Evolutionary conservation across 2,329 filamentous ascomycete species (phyloP), one percentile per base, ranked within the genome.

Genomic region (Aspergillus neoniger): DNA sequence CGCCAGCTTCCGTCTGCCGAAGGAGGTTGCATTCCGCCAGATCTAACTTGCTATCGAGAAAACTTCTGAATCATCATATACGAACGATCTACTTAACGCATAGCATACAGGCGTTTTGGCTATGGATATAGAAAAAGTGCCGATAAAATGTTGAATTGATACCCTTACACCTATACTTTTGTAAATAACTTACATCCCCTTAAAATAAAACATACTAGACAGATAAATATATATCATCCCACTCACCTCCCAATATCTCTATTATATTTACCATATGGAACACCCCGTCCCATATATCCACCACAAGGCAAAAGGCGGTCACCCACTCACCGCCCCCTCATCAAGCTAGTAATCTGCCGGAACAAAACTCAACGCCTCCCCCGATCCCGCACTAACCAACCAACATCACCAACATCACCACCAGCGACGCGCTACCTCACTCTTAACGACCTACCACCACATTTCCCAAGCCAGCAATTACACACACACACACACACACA

Each of bases 1-100:
- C 76, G 94, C 92, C 30, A 96, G 88, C 67, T 98, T 99, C 78
- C 86, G 92, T 63, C 74, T 99, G 62, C 95, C 95, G 2, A 78
- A 81, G 36, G 87, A 91, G 69, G 91, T 97, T 5, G 95, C 93
- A 14, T 97, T 96, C 79, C 70, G 67, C 25, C 70, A 72, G 53
- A 60, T 63, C 23, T 71, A 65, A 44, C 12, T 36, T 36, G 32
- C 30, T 32, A 32, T 32, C 9, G 30, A 32, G 10, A 28, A 25
- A 25, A 25, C 7, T 8, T 25, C 4, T 36, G 12, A 36, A 15
- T 14, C 4, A 36, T 47, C 10, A 23, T 32, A 7, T 36, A 36
- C 32, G 32, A 36, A 36, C 19, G 41, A 55, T 19, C 30, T 53
- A 38, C 52, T 36, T 43, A 58, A 53, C 50, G 60, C 62, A 67